Percentiles rank a stretch among this genome's conserved stretches.
phyloP scores from a whole-genome alignment of 805 yeast genomes.

The Zygosaccharomyces rouxii region DNA sequence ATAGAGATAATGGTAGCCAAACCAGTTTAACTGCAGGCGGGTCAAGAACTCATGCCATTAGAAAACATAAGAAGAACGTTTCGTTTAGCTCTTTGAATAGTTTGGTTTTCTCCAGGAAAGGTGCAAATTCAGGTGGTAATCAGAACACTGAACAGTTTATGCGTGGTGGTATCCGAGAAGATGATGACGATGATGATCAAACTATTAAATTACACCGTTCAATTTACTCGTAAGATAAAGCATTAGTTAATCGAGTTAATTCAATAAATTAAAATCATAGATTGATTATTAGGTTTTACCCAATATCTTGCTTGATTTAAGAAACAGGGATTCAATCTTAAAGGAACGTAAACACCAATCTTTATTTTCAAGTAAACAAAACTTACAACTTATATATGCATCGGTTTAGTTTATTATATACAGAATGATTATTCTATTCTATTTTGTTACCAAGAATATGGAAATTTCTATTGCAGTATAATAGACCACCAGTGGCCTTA shows the following conservation, averaged over 20 bases:
- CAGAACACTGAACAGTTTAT: conserved; percentile 27
- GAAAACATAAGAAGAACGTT: conserved; percentile 35
- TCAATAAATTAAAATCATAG: not conserved
- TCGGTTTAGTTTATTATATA: not conserved
- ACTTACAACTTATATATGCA: not conserved
- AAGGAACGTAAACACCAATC: too few relatives aligned
- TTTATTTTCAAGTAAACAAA: not conserved
- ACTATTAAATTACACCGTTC: conserved; percentile 31
- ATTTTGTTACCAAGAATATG: conserved; percentile 44
- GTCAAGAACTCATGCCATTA: conserved; percentile 27
- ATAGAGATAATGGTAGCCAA: conserved; percentile 24
- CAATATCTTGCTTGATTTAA: not conserved
- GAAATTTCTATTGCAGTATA: conserved; percentile 61
- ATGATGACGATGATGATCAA: conserved; percentile 19
- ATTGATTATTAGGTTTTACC: not conserved
- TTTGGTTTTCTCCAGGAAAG: conserved; percentile 34
- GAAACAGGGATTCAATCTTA: not conserved
- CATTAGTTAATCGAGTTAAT: not conserved
- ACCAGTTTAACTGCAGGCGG: conserved; percentile 18
- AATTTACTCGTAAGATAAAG: conserved; percentile 22
- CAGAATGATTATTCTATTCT: conserved; percentile 1
- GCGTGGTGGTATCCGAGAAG: conserved; percentile 31
- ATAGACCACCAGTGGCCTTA: conserved; percentile 54
- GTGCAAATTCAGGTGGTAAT: conserved; percentile 17
- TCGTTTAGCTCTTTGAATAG: conserved; percentile 35